Conservation (phyloP, 2,329 filamentous ascomycete species). For the Pseudogymnoascus sp. region DNA sequence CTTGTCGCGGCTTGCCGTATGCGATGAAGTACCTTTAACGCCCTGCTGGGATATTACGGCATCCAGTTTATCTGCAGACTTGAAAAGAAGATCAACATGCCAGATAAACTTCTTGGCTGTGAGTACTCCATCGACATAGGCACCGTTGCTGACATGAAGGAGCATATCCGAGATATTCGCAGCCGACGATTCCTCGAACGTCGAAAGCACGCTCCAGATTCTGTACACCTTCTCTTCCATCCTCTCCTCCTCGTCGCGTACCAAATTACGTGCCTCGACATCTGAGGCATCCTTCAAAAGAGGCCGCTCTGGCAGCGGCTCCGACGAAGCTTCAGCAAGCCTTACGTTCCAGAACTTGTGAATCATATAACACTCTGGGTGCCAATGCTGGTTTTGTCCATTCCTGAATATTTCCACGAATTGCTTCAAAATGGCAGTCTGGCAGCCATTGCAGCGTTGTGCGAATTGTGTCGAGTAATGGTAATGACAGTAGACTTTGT, state of each 20-base stretch:
- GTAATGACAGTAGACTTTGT: constrained; percentile 94
- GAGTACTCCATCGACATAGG: constrained; percentile 89
- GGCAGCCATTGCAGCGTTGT: constrained; percentile 91
- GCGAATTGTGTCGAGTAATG: constrained; percentile 98
- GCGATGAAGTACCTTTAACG: constrained; percentile 60
- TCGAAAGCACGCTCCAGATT: constrained; percentile 96
- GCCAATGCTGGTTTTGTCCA: constrained; percentile 97
- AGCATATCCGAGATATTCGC: constrained; percentile 99
- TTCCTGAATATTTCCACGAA: constrained; percentile 99
- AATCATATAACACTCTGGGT: constrained; percentile 99
- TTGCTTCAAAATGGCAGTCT: constrained; percentile 95
- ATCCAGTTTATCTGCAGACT: constrained; percentile 79
- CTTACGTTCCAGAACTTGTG: constrained; percentile 99
- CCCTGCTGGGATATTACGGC: constrained; percentile 58
- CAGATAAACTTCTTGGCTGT: constrained; percentile 94
- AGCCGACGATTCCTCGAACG: constrained; percentile 94
- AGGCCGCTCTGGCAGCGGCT: constrained; percentile 29
- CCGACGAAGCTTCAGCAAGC: constrained; percentile 39
- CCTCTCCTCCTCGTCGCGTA: constrained; percentile 79
- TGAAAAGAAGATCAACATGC: constrained; percentile 89
- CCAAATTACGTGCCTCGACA: constrained; percentile 62
- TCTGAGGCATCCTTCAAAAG: constrained; percentile 47
- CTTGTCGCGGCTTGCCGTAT: neutral
- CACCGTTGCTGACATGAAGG: constrained; percentile 93
- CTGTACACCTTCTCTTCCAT: constrained; percentile 98